A percentile compares a stretch with the other conserved stretches of the same genome.
These are phyloP conservation scores for Tylopilus vinaceipallidus DNA, from an alignment of 768 basidiomycete genomes.

Conservation along the genomic window DNA sequence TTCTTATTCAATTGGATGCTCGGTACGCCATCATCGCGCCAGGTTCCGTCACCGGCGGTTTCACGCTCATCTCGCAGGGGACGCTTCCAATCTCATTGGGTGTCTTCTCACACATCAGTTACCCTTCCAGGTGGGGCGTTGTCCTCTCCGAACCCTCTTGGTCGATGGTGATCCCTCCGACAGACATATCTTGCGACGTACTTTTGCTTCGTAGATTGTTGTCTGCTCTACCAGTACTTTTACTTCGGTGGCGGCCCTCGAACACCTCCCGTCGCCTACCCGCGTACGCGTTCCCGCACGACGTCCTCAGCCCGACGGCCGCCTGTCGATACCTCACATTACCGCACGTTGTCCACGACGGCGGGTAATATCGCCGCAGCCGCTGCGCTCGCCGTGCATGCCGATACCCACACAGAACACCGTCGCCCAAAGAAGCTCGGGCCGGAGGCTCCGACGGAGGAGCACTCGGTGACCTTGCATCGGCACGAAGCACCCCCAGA, in stretches of 20 bases:
- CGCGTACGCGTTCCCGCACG: constrained; percentile 42
- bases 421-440: constrained; percentile 30
- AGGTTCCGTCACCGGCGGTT: background rate
- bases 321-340: constrained; percentile 58
- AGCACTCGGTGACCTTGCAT: constrained; percentile 9
- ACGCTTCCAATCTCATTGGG: constrained; percentile 89
- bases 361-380: constrained; percentile 73
- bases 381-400: constrained; percentile 65
- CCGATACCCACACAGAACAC: constrained; percentile 45
- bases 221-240: constrained; percentile 74
- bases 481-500: constrained; percentile 31
- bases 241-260: constrained; percentile 56
- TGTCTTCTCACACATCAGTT: constrained; percentile 91
- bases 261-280: constrained; percentile 35
- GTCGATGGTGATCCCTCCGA: constrained; percentile 5
- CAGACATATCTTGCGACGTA: constrained; percentile 91
- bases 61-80: constrained; percentile 49
- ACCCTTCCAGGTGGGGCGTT: constrained; percentile 81
- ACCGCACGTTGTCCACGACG: constrained; percentile 65
- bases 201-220: constrained; percentile 81
- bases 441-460: constrained; percentile 25
- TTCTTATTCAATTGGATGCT: constrained; percentile 93
- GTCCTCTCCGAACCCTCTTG: background rate
- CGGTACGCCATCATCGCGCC: constrained; percentile 48
- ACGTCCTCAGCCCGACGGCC: constrained; percentile 44